A percentile compares a stretch with the other conserved stretches of the same genome.
Conservation (phyloP, 139 green algal genomes). For the Spirogloea muscicola region DNA sequence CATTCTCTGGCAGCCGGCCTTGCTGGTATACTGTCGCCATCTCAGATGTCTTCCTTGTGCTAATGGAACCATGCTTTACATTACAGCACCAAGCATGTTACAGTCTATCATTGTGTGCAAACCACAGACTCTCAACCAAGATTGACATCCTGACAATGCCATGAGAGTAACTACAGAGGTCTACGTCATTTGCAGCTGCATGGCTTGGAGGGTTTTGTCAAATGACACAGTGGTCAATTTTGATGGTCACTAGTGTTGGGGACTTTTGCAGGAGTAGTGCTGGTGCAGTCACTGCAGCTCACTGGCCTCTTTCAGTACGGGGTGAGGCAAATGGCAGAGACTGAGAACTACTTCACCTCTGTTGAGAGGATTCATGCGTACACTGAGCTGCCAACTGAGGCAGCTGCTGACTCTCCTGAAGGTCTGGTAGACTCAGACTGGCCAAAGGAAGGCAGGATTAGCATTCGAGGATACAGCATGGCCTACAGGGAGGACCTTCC, state of each 20-base stretch:
- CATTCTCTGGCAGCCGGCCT: constrained; percentile 13
- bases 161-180: too few relatives aligned
- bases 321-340: constrained; percentile 29
- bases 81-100: too few relatives aligned
- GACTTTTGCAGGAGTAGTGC: constrained; percentile 34
- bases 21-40: constrained; percentile 9
- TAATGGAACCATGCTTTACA: too few relatives aligned
- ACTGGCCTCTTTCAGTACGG: constrained; percentile 32
- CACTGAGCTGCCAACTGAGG: constrained; percentile 34
- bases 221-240: too few relatives aligned
- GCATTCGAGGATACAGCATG: constrained; percentile 66
- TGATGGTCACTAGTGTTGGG: too few relatives aligned
- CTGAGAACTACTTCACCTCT: constrained; percentile 84
- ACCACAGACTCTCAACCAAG: too few relatives aligned
- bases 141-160: too few relatives aligned
- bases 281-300: constrained; percentile 30
- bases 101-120: too few relatives aligned
- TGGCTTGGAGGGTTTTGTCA: too few relatives aligned
- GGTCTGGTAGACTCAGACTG: constrained; percentile 5
- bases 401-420: background rate
- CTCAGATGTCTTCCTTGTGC: too few relatives aligned
- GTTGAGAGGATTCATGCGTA: constrained; percentile 88
- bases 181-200: too few relatives aligned
- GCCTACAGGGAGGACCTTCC: constrained; percentile 77
- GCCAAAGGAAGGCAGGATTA: constrained; percentile 58